Evolutionary conservation across 1,139 yeast species (phyloP).

Genomic region (Nakaseomyces uthaithaninus): DNA sequence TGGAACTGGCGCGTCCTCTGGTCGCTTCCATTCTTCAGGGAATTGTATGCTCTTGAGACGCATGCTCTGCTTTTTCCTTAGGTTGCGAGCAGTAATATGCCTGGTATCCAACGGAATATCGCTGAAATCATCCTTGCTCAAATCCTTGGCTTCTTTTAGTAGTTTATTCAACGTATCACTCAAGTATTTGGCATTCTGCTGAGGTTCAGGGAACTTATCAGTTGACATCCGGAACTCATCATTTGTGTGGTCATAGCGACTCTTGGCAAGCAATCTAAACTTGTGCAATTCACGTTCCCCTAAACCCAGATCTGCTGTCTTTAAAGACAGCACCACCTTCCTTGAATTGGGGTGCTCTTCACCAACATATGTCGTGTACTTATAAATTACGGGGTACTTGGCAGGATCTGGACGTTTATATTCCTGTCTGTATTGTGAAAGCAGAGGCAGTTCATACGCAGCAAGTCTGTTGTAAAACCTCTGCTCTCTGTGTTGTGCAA

Average conservation of each 20-base stretch:
- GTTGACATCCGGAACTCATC: constrained; percentile 56
- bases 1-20: constrained; percentile 52
- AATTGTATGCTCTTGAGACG: constrained; percentile 38
- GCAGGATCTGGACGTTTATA: constrained; percentile 41
- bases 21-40: constrained; percentile 83
- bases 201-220: constrained; percentile 60
- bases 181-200: constrained; percentile 76
- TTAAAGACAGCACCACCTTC: constrained; percentile 56
- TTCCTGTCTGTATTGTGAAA: constrained; percentile 63
- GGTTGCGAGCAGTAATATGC: constrained; percentile 44
- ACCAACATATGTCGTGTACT: constrained; percentile 66
- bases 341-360: constrained; percentile 65
- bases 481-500: constrained; percentile 55
- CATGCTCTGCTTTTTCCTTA: constrained; percentile 35
- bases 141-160: constrained; percentile 56
- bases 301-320: constrained; percentile 49
- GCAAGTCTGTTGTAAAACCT: constrained; percentile 67
- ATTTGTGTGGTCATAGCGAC: constrained; percentile 58
- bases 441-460: constrained; percentile 85
- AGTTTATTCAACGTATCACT: constrained; percentile 57
- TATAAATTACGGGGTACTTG: constrained; percentile 54
- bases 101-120: constrained; percentile 81
- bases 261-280: constrained; percentile 69
- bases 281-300: constrained; percentile 53
- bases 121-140: constrained; percentile 48